Percentiles rank a stretch among this genome's conserved stretches.
These are phyloP conservation scores for Ramaria rubella DNA, from an alignment of 768 basidiomycete species.

Conservation along the genomic window DNA sequence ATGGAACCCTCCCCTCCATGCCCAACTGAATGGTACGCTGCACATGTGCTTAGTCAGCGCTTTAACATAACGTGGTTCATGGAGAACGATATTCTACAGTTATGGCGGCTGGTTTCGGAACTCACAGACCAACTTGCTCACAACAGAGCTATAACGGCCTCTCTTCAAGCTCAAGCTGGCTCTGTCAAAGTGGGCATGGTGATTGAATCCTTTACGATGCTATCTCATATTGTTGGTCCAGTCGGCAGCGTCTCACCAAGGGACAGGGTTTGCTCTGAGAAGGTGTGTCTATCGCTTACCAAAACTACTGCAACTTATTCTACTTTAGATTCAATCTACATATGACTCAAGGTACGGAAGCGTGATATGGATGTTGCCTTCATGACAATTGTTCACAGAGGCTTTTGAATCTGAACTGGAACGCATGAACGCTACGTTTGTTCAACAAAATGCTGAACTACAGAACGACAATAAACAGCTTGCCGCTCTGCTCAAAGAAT, in stretches of 20 bases:
- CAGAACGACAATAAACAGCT: slow-evolving; percentile 96
- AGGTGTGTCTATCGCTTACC: slow-evolving; percentile 40
- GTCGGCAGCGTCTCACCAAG: slow-evolving; percentile 83
- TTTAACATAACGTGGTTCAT: neutral
- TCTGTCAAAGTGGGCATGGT: slow-evolving; percentile 65
- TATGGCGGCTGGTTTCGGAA: slow-evolving; percentile 56
- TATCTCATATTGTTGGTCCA: slow-evolving; percentile 24
- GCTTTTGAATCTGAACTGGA: slow-evolving; percentile 87
- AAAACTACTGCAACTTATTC: neutral
- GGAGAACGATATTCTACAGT: slow-evolving; percentile 21
- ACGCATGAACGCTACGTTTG: slow-evolving; percentile 74
- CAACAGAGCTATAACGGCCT: slow-evolving; percentile 66
- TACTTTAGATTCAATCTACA: slow-evolving; percentile 75
- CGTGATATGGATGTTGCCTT: slow-evolving; percentile 1
- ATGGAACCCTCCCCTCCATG: neutral
- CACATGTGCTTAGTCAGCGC: neutral
- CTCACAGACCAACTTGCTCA: slow-evolving; percentile 77
- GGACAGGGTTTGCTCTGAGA: slow-evolving; percentile 87
- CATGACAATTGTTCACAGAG: slow-evolving; percentile 42
- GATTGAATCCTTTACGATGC: neutral
- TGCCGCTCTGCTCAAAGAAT: slow-evolving; percentile 85
- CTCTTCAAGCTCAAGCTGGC: slow-evolving; percentile 65
- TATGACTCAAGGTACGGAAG: slow-evolving; percentile 63
- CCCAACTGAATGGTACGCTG: neutral
- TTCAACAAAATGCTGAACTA: slow-evolving; percentile 75